Evolutionary conservation across 2,329 filamentous ascomycete genomes (phyloP), one percentile per base, ranked within the genome.

Genomic region (Fusarium goolgardi): DNA sequence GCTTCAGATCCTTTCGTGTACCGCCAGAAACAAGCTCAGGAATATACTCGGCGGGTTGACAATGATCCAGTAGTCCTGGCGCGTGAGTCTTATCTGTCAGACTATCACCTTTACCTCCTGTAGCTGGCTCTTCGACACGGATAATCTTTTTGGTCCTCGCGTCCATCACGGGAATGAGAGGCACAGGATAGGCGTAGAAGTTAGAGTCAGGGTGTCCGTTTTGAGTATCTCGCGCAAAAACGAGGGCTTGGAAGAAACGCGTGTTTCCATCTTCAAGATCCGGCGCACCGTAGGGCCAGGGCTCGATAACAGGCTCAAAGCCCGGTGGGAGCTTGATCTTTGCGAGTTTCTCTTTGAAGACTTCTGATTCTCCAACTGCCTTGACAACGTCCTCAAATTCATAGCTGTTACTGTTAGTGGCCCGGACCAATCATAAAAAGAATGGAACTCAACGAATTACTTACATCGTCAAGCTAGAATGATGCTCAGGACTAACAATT

Each of bases 171-270:
- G 82, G 82, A 32, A 83, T 81, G 25, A 84, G 73, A 1, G 82
- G 82, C 15, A 87, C 75, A 0, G 86, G 85, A 49, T 85, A 87
- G 1, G 84, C 83, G 65, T 87, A 87, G 55, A 83, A 83, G 65
- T 88, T 88, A 13, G 84, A 80, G 60, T 87, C 85, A 0, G 75
- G 74, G 32, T 86, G 79, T 27, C 75, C 74, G 31, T 63, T 75
- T 18, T 71, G 59, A 1, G 71, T 71, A 49, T 79, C 74, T 4
- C 71, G 70, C 0, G 73, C 78, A 34, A 79, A 79, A 43, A 77
- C 70, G 0, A 79, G 69, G 11, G 70, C 77, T 46, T 79, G 78
- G 63, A 79, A 79, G 20, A 71, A 71, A 5, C 77, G 75, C 0
- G 44, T 69, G 21, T 73, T 59, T n/a, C 73, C 78, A 43, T 78